Evolutionary conservation across 176 grass and related monocot species (phyloP), one percentile per base, ranked within the genome.

Genomic region (Phyllostachys edulis): DNA sequence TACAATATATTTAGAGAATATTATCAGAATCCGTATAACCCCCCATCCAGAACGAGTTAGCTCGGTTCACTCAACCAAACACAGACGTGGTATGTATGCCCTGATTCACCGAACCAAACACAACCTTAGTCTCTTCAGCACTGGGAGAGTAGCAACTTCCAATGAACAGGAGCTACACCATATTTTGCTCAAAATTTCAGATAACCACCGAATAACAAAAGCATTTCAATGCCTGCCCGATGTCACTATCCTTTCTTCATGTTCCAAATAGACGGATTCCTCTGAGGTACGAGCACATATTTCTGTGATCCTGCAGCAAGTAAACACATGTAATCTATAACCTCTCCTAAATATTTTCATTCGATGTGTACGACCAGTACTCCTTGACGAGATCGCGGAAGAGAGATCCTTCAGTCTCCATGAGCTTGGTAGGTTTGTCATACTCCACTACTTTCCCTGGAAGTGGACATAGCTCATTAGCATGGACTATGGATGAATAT

Each of bases 381-480:
- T 97, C 92, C 44, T 85, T 94, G 13, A 94, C 88, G 1, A 97
- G 88, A 5, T 89, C 56, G 0, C 78, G 47, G 56, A 92, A 97
- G 2, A 94, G 81, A 68, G 92, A 97, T 42, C 90, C 94, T 67
- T 97, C 81, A 0, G 88, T 94, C 56, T 94, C 78, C 88, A 97
- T 94, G 32, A 97, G 81, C 68, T 89, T 97, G 77, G 5, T 86
- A 9, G 92, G 94, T 56, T 84, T 87, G 65, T 97, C 88, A 54
- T 94, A 94, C 76, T 97, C 94, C 57, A 89, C 80, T 44, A 88
- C 66, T 82, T 83, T 90, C 8, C 90, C 90, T 97, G 78, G 6
- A 89, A 67, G 15, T 63, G 46, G 54, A 59, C 64, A 67, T 29
- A 56, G 14, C 6, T 24, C 32, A 10, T 75, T 44, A 89, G 49